Evolutionary conservation across 768 basidiomycete genomes (phyloP).

Genomic region (Mycena maculata): DNA sequence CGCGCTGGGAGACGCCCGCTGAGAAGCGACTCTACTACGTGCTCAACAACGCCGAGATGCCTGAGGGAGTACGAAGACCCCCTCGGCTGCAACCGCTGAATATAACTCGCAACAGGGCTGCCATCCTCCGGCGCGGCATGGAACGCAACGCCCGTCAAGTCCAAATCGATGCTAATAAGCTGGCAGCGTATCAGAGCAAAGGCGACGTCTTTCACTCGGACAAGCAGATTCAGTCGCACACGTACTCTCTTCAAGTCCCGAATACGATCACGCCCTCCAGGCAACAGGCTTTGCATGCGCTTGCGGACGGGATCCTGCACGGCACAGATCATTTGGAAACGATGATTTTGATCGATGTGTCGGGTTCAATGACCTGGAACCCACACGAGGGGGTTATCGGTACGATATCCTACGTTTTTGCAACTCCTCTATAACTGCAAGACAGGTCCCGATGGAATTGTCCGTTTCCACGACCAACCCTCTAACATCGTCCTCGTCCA

Average conservation of each 20-base stretch:
- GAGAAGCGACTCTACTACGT: constrained; percentile 15
- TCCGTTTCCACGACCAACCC: constrained; percentile 11
- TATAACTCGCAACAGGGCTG: neutral
- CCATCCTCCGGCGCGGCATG: constrained; percentile 7
- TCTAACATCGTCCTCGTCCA: constrained; percentile 15
- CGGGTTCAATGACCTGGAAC: constrained; percentile 16
- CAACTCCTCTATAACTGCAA: neutral
- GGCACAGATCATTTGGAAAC: constrained; percentile 12
- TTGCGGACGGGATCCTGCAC: constrained; percentile 3
- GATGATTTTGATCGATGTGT: constrained; percentile 14
- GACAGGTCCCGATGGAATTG: constrained; percentile 3
- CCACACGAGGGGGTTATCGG: constrained; percentile 9
- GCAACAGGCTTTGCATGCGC: constrained; percentile 5
- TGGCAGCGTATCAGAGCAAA: constrained; percentile 6
- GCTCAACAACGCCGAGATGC: constrained; percentile 11
- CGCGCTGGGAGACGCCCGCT: constrained; percentile 7
- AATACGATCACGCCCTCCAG: constrained; percentile 11
- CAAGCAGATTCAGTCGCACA: constrained; percentile 4
- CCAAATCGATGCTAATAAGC: neutral
- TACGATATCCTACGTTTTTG: neutral
- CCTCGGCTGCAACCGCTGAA: constrained; percentile 9
- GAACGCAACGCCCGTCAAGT: constrained; percentile 11
- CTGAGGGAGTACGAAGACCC: constrained; percentile 1
- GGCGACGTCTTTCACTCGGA: constrained; percentile 11
- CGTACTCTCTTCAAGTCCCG: constrained; percentile 8